Conservation (phyloP, 371 early-diverging fungal species). For the Funneliformis caledonium region DNA sequence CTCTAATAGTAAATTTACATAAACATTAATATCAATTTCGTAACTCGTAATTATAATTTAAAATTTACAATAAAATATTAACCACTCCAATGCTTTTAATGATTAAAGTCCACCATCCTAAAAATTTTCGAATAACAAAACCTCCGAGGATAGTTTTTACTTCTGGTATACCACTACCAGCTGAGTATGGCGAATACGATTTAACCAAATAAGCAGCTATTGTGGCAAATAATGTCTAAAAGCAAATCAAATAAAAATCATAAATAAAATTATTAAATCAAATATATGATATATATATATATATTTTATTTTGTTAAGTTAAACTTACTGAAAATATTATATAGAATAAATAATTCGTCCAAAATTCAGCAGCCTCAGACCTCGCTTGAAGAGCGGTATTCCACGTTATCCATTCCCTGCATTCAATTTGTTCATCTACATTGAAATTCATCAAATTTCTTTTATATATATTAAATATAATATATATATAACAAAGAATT, state of each 20-base stretch:
- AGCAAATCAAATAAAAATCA: background rate
- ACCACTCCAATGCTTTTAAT: conserved; percentile 75
- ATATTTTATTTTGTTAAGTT: background rate
- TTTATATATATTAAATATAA: conserved; percentile 7
- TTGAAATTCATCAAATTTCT: background rate
- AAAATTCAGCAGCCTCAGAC: conserved; percentile 26
- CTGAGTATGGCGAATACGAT: conserved; percentile 76
- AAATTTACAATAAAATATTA: conserved; percentile 23
- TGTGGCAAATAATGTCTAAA: conserved; percentile 53
- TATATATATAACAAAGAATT: background rate
- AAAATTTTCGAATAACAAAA: conserved; percentile 79
- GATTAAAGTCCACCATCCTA: conserved; percentile 73
- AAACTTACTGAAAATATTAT: conserved; percentile 38
- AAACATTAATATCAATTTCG: background rate
- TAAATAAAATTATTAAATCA: background rate
- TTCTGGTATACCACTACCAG: conserved; percentile 83
- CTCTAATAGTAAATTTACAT: conserved; percentile 39
- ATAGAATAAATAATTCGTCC: conserved; percentile 40
- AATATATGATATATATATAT: background rate
- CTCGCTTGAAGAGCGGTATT: conserved; percentile 46
- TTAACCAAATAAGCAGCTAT: conserved; percentile 60
- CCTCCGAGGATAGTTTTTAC: conserved; percentile 86
- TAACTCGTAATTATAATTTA: background rate
- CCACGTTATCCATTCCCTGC: conserved; percentile 62
- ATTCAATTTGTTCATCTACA: conserved; percentile 44